Base-by-base conservation (phyloP, 2,329 filamentous ascomycete genomes). In the Fusarium veterinarium region DNA sequence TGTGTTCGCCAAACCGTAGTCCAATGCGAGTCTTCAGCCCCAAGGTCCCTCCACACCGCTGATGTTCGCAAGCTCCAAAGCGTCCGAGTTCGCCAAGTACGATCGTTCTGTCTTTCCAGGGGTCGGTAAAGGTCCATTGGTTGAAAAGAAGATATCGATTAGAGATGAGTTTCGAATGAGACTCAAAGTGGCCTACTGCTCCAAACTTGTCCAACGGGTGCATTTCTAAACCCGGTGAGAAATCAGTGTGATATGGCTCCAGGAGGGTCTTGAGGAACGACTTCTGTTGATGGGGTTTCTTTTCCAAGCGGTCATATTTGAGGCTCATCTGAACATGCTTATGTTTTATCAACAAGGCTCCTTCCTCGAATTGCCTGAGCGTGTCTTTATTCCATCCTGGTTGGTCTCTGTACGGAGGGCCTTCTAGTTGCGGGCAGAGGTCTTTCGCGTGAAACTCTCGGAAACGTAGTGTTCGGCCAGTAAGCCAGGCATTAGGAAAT, bases 1-100 rank as follows among this genome's bases (percentile, higher is more conserved):
- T 68, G 56, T 13, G n/a, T 13, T 13, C 5, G 28, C 65, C 65
- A 68, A 9, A 42, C 35, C 1, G 9, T 10, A 56, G 40, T 28
- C 19, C 20, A n/a, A 45, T 38, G 44, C 17, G 63, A 56, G 7
- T 35, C 37, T 14, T 11, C 31, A 19, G 31, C 30, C 16, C 65
- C 65, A 11, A 67, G 6, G 20, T 68, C 65, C 28, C 31, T 55
- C 65, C 65, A 68, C 4, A 19, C 23, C 31, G 12, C 31, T 68
- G 63, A 49, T 68, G 65, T n/a, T 1, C 6, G 25, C 65, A 68
- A 33, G 33, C 14, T 8, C 56, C 38, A n/a, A 68, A 55, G 13
- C 5, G 0, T 7, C 8, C 25, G 16, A 52, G 20, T 9, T 41
- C n/a, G 20, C 7, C 5, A 7, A 33, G 12, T 14, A 11, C 2